phyloP scores from a whole-genome alignment of 768 basidiomycete species.

The Roridomyces roridus region DNA sequence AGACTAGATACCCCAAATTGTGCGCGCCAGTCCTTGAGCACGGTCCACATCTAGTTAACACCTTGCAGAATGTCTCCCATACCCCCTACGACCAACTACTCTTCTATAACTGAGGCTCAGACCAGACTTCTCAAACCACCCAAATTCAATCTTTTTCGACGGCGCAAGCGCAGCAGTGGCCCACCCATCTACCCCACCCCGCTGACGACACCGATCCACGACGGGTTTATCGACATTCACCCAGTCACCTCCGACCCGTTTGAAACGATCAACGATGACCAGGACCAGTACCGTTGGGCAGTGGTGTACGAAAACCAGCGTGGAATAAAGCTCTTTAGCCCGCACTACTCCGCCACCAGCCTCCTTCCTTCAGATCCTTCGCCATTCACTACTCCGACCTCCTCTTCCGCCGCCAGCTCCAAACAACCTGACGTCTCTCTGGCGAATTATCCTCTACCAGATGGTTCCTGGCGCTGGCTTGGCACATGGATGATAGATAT shows the following conservation, averaged over 20 bases:
- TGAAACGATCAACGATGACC: slow-evolving; percentile 34
- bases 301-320: slow-evolving; percentile 84
- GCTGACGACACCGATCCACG: slow-evolving; percentile 12
- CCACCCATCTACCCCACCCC: slow-evolving; percentile 1
- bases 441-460: slow-evolving; percentile 72
- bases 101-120: background rate
- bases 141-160: slow-evolving; percentile 11
- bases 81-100: slow-evolving; percentile 1
- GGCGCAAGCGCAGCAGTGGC: background rate
- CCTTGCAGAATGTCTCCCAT: too few relatives aligned
- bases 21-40: too few relatives aligned
- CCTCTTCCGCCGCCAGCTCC: slow-evolving; percentile 40
- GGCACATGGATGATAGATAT: slow-evolving; percentile 91
- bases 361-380: slow-evolving; percentile 77
- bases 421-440: slow-evolving; percentile 64
- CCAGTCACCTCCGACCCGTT: background rate
- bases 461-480: slow-evolving; percentile 84
- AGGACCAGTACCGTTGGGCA: slow-evolving; percentile 77
- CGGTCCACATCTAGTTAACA: too few relatives aligned
- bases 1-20: too few relatives aligned
- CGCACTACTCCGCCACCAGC: slow-evolving; percentile 73
- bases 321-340: slow-evolving; percentile 79
- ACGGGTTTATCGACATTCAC: slow-evolving; percentile 21
- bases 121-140: slow-evolving; percentile 11
- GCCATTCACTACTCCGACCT: slow-evolving; percentile 69